A percentile compares a stretch with the other conserved stretches of the same genome.
Conservation (phyloP, 2,329 filamentous ascomycete species). For the Trichoderma atroviride region DNA sequence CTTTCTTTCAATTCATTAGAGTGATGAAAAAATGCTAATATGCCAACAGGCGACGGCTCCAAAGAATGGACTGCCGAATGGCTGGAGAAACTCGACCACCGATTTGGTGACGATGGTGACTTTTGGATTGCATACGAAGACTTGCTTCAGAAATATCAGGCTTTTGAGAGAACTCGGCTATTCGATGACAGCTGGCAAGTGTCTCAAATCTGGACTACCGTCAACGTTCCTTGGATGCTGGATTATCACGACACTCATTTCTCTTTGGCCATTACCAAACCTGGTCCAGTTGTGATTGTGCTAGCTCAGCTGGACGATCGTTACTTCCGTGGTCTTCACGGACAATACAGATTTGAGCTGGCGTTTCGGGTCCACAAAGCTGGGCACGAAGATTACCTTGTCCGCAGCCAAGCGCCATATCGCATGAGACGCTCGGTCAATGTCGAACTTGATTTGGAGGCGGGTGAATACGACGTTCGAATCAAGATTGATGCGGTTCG, state of each 20-base stretch:
- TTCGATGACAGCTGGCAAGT: slow-evolving; percentile 59
- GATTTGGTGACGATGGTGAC: slow-evolving; percentile 75
- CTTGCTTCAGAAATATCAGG: slow-evolving; percentile 60
- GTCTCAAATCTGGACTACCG: slow-evolving; percentile 51
- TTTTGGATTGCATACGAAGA: slow-evolving; percentile 64
- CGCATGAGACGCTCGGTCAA: slow-evolving; percentile 74
- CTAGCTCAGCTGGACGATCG: slow-evolving; percentile 60
- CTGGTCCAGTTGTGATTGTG: slow-evolving; percentile 57
- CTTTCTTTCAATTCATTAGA: not conserved
- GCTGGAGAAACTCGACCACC: slow-evolving; percentile 71
- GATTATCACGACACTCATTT: slow-evolving; percentile 59
- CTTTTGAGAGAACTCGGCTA: slow-evolving; percentile 60
- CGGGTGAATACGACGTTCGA: slow-evolving; percentile 74
- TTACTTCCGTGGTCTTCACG: slow-evolving; percentile 60
- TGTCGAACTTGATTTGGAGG: slow-evolving; percentile 73
- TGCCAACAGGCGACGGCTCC: slow-evolving; percentile 64
- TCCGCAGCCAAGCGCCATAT: slow-evolving; percentile 56
- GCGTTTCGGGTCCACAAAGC: slow-evolving; percentile 57
- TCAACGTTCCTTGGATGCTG: slow-evolving; percentile 58
- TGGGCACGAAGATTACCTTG: slow-evolving; percentile 55
- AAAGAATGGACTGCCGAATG: slow-evolving; percentile 83
- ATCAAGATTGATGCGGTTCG: slow-evolving; percentile 73
- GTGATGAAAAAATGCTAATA: slow-evolving; percentile 28
- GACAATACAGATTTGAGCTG: slow-evolving; percentile 58
- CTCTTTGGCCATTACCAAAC: slow-evolving; percentile 51